Conservation (phyloP, 306 rosid species). For the Acacia confusa region DNA sequence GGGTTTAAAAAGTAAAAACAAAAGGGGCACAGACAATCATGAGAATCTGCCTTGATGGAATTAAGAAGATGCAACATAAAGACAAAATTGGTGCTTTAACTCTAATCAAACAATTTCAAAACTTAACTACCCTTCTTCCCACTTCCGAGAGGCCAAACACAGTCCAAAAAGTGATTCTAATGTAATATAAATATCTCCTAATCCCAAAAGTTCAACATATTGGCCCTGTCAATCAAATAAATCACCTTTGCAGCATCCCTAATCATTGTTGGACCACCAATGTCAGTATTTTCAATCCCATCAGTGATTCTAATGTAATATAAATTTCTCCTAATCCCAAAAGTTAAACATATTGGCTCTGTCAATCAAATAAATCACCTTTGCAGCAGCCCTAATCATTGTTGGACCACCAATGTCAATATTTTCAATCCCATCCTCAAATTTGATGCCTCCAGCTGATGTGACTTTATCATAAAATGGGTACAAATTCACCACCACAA, state of each 20-base stretch:
- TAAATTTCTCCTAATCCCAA: background rate
- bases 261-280: slow-evolving; percentile 97
- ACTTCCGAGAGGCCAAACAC: background rate
- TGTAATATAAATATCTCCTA: background rate
- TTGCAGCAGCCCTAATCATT: slow-evolving; percentile 96
- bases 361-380: slow-evolving; percentile 53
- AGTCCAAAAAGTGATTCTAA: background rate
- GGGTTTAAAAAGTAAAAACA: background rate
- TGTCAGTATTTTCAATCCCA: slow-evolving; percentile 95
- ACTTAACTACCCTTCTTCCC: no score
- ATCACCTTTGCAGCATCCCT: slow-evolving; percentile 97
- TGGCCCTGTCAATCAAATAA: slow-evolving; percentile 15
- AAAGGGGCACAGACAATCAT: background rate
- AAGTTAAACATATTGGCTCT: background rate
- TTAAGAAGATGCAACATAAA: background rate
- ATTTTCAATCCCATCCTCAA: slow-evolving; percentile 95
- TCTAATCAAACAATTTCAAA: no score
- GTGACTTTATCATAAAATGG: slow-evolving; percentile 91
- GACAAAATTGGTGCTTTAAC: background rate
- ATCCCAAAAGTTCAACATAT: slow-evolving; percentile 17
- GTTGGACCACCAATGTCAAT: slow-evolving; percentile 98
- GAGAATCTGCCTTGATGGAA: background rate
- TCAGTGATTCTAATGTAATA: slow-evolving; percentile 38
- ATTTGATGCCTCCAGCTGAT: slow-evolving; percentile 61
- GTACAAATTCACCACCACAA: slow-evolving; percentile 90